Evolutionary conservation across 345 rosid species (phyloP), one percentile per base, ranked within the genome.

Genomic region (Eucalyptus grandis): DNA sequence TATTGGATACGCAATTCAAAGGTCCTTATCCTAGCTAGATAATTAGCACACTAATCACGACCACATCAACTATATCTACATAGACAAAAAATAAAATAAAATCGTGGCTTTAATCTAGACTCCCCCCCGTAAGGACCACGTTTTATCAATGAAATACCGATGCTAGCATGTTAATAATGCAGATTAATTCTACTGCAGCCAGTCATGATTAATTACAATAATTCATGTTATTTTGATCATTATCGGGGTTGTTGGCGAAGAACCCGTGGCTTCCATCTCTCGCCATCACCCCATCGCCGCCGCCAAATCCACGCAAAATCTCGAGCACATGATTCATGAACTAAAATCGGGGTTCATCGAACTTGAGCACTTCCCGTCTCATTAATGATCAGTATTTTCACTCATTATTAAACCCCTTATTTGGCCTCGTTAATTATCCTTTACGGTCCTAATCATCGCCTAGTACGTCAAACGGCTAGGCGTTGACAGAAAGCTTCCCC

Each of bases 211-310:
- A n/a, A 65, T 65, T n/a, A 65, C 10, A 6, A 65, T n/a, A 30
- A 14, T n/a, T 65, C 21, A 65, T n/a, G 9, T 65, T 7, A n/a
- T 65, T 65, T n/a, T 31, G 5, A 65, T 13, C 21, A 14, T 65
- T n/a, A 65, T 4, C 37, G 0, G 0, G 21, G 10, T 13, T 65
- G 77, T 31, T n/a, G n/a, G 4, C 17, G 0, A 62, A 62, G 16
- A 62, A 62, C 9, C 2, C 5, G 1, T 13, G 0, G 9, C 34
- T 6, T 62, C 34, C 34, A 13, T 14, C 21, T n/a, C 9, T 3
- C 6, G 4, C 24, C 81, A 15, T 5, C 7, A 17, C 4, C 24
- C 1, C 9, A 1, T 65, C 4, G 9, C 22, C 1, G 1, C 4
- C 67, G 4, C 15, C 9, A 8, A 30, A 62, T 62, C 14, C n/a